Conservation (phyloP, 371 early-diverging fungal genomes). For the Entomophthora muscae region DNA sequence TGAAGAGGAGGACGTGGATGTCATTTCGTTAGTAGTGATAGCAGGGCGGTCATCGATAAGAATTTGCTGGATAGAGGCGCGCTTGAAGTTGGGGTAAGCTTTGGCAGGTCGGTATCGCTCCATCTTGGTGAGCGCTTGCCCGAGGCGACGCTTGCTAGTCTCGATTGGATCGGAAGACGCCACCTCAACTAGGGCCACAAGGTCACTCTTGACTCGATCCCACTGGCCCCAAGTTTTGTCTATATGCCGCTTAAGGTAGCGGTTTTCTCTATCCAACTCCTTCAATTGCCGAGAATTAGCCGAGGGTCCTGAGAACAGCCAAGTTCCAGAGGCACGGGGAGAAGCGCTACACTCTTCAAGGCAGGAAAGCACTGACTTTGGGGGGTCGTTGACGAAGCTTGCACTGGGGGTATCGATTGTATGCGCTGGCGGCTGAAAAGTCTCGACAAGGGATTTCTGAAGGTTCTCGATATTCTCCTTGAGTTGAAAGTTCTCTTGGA, state of each 20-base stretch:
- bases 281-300: background rate
- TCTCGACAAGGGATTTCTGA: background rate
- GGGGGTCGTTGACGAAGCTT: background rate
- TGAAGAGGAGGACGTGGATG: background rate
- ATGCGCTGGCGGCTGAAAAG: background rate
- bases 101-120: background rate
- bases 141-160: background rate
- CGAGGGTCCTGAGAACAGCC: background rate
- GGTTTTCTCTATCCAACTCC: slow-evolving; percentile 2
- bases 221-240: slow-evolving; percentile 5
- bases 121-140: background rate
- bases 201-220: background rate
- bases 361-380: background rate
- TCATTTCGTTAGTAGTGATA: background rate
- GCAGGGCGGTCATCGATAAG: background rate
- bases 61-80: background rate
- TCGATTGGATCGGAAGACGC: background rate
- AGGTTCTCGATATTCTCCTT: background rate
- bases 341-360: background rate
- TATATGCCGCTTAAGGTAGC: background rate
- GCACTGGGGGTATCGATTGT: background rate
- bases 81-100: slow-evolving; percentile 1
- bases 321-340: background rate
- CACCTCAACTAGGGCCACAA: background rate
- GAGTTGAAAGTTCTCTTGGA: background rate